Evolutionary conservation across 192 early-diverging fungal genomes (phyloP).

Genomic region (Allomyces macrogynus): DNA sequence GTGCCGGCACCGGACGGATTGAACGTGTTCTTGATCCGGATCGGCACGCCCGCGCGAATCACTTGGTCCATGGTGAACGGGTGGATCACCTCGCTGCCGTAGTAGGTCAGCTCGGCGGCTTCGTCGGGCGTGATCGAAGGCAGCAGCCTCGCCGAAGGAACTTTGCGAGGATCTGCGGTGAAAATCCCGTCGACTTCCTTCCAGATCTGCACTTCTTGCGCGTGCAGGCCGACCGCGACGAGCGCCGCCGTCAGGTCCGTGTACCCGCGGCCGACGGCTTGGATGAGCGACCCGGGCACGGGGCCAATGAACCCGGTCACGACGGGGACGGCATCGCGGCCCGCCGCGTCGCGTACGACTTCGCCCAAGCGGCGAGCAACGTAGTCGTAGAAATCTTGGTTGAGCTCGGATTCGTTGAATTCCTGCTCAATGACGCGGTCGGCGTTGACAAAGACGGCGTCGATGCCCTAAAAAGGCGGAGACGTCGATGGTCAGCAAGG

Average conservation of each 20-base stretch:
- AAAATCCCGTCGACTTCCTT: slow-evolving; percentile 99
- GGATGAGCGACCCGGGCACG: slow-evolving; percentile 79
- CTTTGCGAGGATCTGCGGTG: slow-evolving; percentile 95
- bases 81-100: slow-evolving; percentile 87
- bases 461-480: slow-evolving; percentile 34
- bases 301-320: slow-evolving; percentile 97
- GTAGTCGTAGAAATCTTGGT: slow-evolving; percentile 95
- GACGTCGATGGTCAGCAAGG: too few species aligned
- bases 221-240: slow-evolving; percentile 68
- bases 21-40: slow-evolving; percentile 97
- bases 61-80: slow-evolving; percentile 99
- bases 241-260: slow-evolving; percentile 93
- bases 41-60: slow-evolving; percentile 86
- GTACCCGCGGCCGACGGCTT: slow-evolving; percentile 89
- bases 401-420: slow-evolving; percentile 58
- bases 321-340: slow-evolving; percentile 55
- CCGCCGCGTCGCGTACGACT: slow-evolving; percentile 14
- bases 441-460: slow-evolving; percentile 67
- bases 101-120: slow-evolving; percentile 94
- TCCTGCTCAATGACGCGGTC: slow-evolving; percentile 62
- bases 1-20: slow-evolving; percentile 83
- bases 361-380: slow-evolving; percentile 45
- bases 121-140: slow-evolving; percentile 92
- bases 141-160: slow-evolving; percentile 59
- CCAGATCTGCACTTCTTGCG: slow-evolving; percentile 92